Base-by-base conservation (phyloP, 1,284 basidiomycete species). In the Rugosomyces carneus region DNA sequence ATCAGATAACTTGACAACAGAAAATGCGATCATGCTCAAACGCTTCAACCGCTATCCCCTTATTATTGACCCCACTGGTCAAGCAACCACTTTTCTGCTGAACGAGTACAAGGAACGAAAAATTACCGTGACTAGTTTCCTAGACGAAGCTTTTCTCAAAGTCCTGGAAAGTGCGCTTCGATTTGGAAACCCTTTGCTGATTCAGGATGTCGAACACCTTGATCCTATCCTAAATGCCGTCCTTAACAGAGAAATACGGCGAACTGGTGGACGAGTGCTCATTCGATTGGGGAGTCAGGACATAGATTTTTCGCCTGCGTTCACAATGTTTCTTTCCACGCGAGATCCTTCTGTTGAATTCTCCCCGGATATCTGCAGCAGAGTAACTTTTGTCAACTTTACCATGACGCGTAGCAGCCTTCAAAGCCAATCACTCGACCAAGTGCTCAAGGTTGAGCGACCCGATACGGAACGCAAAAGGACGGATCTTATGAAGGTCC, bases 371-470 rank as follows among this genome's bases (percentile, higher is more conserved):
- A 93, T 99, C 52, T 99, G 95, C 75, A 96, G 93, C 71, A 84
- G 96, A 49, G 96, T 99, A 29, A 96, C 95, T 0, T 97, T 99
- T 61, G 95, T 99, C 72, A 99, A 99, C 73, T 99, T 99, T 68
- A 99, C 95, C 13, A 99, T 99, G 92, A 99, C 96, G 0, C 81
- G 94, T 49, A 93, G 93, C 65, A 97, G 93, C 76, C 76, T 99
- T 29, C 95, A 99, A 66, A 97, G 93, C 53, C 96, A 99, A 66
- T 96, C 94, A 0, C 78, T 99, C 40, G 94, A 97, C 63, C 93
- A 97, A 64, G 93, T 99, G 1, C 80, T 99, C 52, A 95, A 95
- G 62, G 91, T 92, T 37, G 96, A 99, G 63, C 81, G 96, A 10
- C 93, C 97, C 0, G 96, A 98, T 60, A 94, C 93, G 1, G 96